phyloP scores from a whole-genome alignment of 805 yeast species.

The Ogataea haglerorum region DNA sequence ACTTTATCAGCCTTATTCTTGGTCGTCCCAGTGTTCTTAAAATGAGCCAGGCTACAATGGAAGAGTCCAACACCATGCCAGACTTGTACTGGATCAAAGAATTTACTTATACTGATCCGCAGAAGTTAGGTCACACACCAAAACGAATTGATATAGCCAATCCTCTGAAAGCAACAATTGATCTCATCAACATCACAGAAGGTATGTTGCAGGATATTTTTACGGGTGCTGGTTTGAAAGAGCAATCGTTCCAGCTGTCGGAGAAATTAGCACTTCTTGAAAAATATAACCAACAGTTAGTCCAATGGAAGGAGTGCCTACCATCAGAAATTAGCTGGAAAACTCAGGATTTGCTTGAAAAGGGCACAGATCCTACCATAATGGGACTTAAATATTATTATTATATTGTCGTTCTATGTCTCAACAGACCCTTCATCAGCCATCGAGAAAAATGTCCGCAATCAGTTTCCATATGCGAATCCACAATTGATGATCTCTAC shows the following conservation, averaged over 20 bases:
- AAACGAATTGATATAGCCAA: conserved; percentile 10
- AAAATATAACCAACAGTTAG: conserved; percentile 44
- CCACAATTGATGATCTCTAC: conserved; percentile 42
- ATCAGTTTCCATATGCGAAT: conserved; percentile 31
- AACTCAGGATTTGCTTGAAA: conserved; percentile 34
- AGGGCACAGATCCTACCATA: conserved; percentile 50
- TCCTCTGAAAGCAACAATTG: conserved; percentile 42
- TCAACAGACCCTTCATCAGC: conserved; percentile 58
- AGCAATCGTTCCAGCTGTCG: background rate
- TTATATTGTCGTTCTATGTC: conserved; percentile 54
- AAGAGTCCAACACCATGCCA: conserved; percentile 56
- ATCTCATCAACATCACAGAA: conserved; percentile 42
- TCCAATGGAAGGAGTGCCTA: conserved; percentile 46
- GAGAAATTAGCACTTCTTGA: conserved; percentile 16
- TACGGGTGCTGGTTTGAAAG: conserved; percentile 15
- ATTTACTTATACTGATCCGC: conserved; percentile 38
- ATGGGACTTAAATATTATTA: conserved; percentile 54
- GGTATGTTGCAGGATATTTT: conserved; percentile 44
- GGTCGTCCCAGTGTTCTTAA: conserved; percentile 58
- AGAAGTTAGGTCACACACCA: background rate
- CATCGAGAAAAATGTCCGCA: conserved; percentile 17
- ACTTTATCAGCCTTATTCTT: conserved; percentile 53
- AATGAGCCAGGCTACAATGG: conserved; percentile 55
- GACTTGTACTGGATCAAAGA: conserved; percentile 63
- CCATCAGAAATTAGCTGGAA: conserved; percentile 52